These are phyloP conservation scores for Melampsora larici-populina DNA, from an alignment of 1,284 basidiomycete genomes.

Conservation along the genomic window DNA sequence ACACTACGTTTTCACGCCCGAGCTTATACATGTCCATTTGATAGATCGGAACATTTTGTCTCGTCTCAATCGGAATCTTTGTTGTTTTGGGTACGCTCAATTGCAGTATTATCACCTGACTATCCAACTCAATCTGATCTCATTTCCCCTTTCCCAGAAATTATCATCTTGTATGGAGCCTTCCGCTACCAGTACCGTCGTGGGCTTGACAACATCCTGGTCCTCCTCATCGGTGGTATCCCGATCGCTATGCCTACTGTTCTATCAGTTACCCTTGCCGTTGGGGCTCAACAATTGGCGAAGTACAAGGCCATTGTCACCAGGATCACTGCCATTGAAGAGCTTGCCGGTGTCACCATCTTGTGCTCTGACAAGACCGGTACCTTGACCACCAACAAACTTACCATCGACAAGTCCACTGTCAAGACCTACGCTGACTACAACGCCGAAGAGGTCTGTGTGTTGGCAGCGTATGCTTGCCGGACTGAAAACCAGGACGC, in stretches of 20 bases:
- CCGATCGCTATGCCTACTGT: conserved; percentile 97
- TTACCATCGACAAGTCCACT: conserved; percentile 90
- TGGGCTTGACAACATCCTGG: conserved; percentile 92
- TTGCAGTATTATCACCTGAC: not conserved
- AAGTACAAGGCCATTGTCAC: conserved; percentile 99
- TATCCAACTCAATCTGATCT: not conserved
- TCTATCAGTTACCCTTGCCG: conserved; percentile 90
- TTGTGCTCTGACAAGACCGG: conserved; percentile 97
- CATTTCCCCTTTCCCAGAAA: conserved; percentile 62
- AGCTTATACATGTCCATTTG: conserved; percentile 76
- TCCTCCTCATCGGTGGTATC: conserved; percentile 96
- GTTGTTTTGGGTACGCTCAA: conserved; percentile 45
- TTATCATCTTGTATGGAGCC: conserved; percentile 78
- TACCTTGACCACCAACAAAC: conserved; percentile 97
- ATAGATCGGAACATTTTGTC: conserved; percentile 91
- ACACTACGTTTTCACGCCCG: not conserved
- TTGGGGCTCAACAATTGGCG: conserved; percentile 94
- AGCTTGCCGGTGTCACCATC: conserved; percentile 93
- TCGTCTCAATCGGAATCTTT: conserved; percentile 68
- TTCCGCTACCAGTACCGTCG: conserved; percentile 85
- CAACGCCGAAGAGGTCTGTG: conserved; percentile 82
- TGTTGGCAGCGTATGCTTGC: conserved; percentile 89
- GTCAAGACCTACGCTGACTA: conserved; percentile 88
- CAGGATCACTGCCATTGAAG: conserved; percentile 96
- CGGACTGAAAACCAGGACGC: conserved; percentile 99